Base-by-base conservation (phyloP, 208 protist species). In the Blastocrithidia nonstop region DNA sequence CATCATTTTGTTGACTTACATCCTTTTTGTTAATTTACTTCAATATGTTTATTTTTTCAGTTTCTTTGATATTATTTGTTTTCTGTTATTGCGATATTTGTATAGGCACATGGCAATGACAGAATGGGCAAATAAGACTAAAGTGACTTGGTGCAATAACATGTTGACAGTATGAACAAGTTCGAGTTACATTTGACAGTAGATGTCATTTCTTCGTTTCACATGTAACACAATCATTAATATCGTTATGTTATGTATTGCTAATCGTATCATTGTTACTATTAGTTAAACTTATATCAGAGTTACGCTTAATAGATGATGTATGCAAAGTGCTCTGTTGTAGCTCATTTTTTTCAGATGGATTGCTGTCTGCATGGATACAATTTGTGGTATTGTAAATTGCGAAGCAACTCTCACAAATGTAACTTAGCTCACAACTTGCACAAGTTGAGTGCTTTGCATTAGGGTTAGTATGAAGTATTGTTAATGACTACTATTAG, bases 11-110 rank as follows among this genome's bases (percentile, higher is more conserved):
- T 8, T 26, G 3, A 35, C 33, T 7, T 39, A 15, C 19, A 19
- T 27, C 16, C 29, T 16, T 25, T 58, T 48, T 24, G 32, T 13
- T 28, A 41, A 33, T 6, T 51, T 46, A 50, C 58, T 59, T 28
- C 59, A 45, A 6, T 35, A 35, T 35, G 13, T 35, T n/a, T 35
- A 35, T 35, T n/a, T n/a, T n/a, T n/a, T 35, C 29, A n/a, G n/a
- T 35, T 35, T 35, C n/a, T 35, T 35, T 35, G 13, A n/a, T 35
- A 35, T 35, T n/a, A 35, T n/a, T 35, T n/a, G 13, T 35, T n/a
- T 35, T 35, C n/a, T 35, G 13, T 35, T 35, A 35, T 13, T 35
- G n/a, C n/a, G 29, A n/a, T 35, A 35, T n/a, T n/a, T 35, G 13
- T 35, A n/a, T 35, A n/a, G n/a, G n/a, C n/a, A n/a, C n/a, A n/a